Evolutionary conservation across 2,329 filamentous ascomycete species (phyloP).

Genomic region (Aspergillus chevalieri): DNA sequence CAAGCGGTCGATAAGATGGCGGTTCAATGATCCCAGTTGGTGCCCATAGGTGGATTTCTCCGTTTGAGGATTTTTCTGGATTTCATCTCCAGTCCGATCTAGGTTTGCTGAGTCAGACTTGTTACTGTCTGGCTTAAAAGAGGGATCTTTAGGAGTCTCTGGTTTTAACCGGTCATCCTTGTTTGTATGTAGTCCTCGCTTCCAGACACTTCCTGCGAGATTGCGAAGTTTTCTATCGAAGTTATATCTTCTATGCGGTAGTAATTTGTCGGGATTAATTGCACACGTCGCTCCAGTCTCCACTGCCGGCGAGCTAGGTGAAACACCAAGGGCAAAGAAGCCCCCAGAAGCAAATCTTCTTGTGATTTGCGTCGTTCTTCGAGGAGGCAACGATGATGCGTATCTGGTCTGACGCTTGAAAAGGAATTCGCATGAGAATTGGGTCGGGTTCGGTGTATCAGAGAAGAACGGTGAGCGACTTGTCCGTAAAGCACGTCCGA

Average conservation of each 20-base stretch:
- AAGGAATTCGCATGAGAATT: conserved; percentile 10
- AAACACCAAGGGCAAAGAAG: conserved; percentile 46
- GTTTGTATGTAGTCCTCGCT: conserved; percentile 26
- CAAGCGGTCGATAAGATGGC: conserved; percentile 52
- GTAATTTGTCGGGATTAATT: conserved; percentile 24
- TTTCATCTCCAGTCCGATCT: conserved; percentile 6
- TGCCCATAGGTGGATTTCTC: conserved; percentile 16
- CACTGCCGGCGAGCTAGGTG: conserved; percentile 26
- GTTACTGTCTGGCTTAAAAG: conserved; percentile 12
- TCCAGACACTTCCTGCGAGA: conserved; percentile 19
- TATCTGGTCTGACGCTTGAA: conserved; percentile 10
- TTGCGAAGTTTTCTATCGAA: conserved; percentile 13
- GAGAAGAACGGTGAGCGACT: conserved; percentile 17
- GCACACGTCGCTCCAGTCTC: conserved; percentile 29
- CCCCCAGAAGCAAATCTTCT: conserved; percentile 52
- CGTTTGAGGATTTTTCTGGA: conserved; percentile 16
- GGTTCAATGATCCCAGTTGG: conserved; percentile 16
- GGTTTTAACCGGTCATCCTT: conserved; percentile 14
- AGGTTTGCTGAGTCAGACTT: conserved; percentile 1
- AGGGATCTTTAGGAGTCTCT: conserved; percentile 10
- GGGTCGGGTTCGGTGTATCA: conserved; percentile 9
- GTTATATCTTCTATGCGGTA: conserved; percentile 16
- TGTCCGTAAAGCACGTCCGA: conserved; percentile 22
- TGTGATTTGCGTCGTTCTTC: conserved; percentile 36
- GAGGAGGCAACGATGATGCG: conserved; percentile 16